Conservation (phyloP, 1,284 basidiomycete genomes). For the Cryptococcus sp. region DNA sequence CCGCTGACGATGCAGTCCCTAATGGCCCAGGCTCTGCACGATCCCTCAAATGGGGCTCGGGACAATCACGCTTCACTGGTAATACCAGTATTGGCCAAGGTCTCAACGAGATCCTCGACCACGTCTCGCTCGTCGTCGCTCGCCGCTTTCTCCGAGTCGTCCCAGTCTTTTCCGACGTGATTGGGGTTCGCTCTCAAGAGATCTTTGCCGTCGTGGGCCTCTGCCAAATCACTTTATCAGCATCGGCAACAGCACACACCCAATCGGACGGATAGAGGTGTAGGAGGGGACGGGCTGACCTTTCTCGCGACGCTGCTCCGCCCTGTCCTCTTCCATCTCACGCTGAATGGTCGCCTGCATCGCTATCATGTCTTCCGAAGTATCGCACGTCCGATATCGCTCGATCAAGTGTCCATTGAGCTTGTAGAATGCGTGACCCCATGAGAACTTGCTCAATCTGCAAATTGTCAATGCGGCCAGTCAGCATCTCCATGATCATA, state of each 20-base stretch:
- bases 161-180: conserved; percentile 49
- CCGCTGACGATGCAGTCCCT: too few relatives aligned
- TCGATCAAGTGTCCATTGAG: conserved; percentile 75
- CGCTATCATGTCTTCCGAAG: conserved; percentile 63
- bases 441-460: conserved; percentile 72
- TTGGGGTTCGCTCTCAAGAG: conserved; percentile 64
- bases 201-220: conserved; percentile 52
- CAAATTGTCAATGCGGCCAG: neutral
- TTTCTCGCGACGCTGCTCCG: conserved; percentile 59
- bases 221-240: conserved; percentile 9
- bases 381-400: conserved; percentile 69
- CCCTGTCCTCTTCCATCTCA: conserved; percentile 69
- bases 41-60: too few relatives aligned
- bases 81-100: conserved; percentile 26
- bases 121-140: conserved; percentile 39
- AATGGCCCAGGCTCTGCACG: too few relatives aligned
- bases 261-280: neutral
- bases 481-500: neutral
- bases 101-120: conserved; percentile 40
- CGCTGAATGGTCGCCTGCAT: conserved; percentile 73
- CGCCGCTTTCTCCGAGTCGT: conserved; percentile 29
- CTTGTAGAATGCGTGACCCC: conserved; percentile 81
- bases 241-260: conserved; percentile 1
- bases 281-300: conserved; percentile 46
- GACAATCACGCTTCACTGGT: too few relatives aligned